Conservation (phyloP, 176 grass and related monocot species). For the Oryza glumipatula region DNA sequence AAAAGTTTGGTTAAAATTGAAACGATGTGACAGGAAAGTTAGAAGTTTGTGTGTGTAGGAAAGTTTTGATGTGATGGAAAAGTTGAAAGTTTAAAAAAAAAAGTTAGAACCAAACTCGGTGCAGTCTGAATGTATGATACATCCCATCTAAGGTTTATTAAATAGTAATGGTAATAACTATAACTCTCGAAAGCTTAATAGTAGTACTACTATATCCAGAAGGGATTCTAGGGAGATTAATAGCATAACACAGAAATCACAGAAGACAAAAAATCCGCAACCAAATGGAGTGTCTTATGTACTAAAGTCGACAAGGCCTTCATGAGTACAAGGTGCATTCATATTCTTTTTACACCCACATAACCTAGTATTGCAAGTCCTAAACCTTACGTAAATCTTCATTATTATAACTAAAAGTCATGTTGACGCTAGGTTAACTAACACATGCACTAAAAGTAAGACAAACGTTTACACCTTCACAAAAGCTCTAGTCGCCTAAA, state of each 20-base stretch:
- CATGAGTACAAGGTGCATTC: not conserved
- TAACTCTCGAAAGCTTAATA: not conserved
- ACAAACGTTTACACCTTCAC: too few species aligned
- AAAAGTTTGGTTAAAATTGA: too few species aligned
- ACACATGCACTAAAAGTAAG: too few species aligned
- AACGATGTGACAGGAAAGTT: too few species aligned
- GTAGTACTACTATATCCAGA: not conserved
- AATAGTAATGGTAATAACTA: not conserved
- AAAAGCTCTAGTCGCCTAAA: too few species aligned
- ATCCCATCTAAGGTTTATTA: not conserved
- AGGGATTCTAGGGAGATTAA: not conserved
- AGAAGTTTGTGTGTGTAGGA: too few species aligned
- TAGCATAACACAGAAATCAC: not conserved
- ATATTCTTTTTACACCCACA: not conserved
- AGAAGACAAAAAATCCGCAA: not conserved
- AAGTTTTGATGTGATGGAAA: too few species aligned
- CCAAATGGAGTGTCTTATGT: not conserved
- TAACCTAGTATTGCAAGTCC: not conserved
- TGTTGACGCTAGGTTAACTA: too few species aligned
- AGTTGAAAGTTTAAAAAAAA: too few species aligned
- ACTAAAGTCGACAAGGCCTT: not conserved
- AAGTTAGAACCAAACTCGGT: not conserved
- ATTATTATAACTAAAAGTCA: not conserved
- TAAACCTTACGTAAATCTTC: not conserved
- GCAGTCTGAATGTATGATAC: not conserved